Base-by-base conservation (phyloP, 768 basidiomycete genomes). In the Tulasnella sp. region DNA sequence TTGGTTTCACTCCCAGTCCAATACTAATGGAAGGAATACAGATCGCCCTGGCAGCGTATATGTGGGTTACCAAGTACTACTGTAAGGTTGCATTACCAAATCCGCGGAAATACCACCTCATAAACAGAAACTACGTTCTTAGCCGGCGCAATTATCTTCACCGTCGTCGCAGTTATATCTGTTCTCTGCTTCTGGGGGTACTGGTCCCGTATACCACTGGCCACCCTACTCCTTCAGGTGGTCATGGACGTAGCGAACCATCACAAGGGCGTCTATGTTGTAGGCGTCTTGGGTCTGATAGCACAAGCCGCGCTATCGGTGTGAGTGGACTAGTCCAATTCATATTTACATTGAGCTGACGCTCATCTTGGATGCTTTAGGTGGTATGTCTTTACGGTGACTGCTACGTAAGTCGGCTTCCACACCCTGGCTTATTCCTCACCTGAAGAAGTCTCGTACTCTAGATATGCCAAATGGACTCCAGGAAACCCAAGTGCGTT, bases 161-260 rank as follows among this genome's bases (percentile, higher is more conserved):
- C 58, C 10, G 70, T 91, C 59, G 84, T 92, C 60, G 86, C 88
- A 0, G 62, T 90, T 27, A 69, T 92, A 56, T 88, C 86, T 1
- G 69, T 90, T 7, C 67, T 91, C 13, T 78, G 83, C 26, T 91
- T 91, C 73, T 87, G 76, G 64, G 87, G 82, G 19, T 84, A 80
- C 67, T 76, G 76, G 58, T 77, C 77, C 8, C 83, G 88, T 29
- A 91, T 93, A 53, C 88, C 88, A 0, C 74, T 93, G 2, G 86
- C 88, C 0, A 80, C 85, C 7, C 70, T 91, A 5, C 77, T 90
- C 2, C 77, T 92, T 3, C 87, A 90, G 70, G 82, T 87, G 24
- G 84, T 86, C 5, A 87, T 91, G 77, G 88, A 91, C 64, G 78
- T 91, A 21, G 80, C 86, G 43, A 90, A 89, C 66, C 86, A 89